Evolutionary conservation across 768 basidiomycete species (phyloP).

Genomic region (Leccinum disarticulatum): DNA sequence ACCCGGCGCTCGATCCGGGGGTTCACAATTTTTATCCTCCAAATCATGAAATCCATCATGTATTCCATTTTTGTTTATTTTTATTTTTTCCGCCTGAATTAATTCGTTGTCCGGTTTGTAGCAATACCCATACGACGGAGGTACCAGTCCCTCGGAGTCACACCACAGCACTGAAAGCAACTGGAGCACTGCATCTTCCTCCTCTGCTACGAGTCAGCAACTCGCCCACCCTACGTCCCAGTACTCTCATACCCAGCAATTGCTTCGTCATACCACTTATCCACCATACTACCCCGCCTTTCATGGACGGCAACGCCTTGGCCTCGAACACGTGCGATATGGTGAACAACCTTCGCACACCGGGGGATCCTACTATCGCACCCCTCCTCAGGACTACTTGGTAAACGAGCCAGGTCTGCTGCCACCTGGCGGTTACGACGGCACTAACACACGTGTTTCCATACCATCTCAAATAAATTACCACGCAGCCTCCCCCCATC

Average conservation of each 20-base stretch:
- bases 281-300: conserved; percentile 26
- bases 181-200: conserved; percentile 29
- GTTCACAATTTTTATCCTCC: conserved; percentile 7
- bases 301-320: conserved; percentile 21
- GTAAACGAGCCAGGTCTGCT: conserved; percentile 4
- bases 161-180: conserved; percentile 25
- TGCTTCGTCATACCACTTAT: conserved; percentile 1
- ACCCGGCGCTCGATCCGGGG: conserved; percentile 17
- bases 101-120: conserved; percentile 4
- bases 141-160: conserved; percentile 26
- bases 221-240: conserved; percentile 6
- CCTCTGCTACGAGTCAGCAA: conserved; percentile 21
- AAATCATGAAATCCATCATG: conserved; percentile 17
- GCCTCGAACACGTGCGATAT: conserved; percentile 22
- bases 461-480: conserved; percentile 8
- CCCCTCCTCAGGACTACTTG: conserved; percentile 12
- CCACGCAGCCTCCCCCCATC: conserved; percentile 10
- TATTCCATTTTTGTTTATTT: conserved; percentile 4
- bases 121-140: conserved; percentile 21
- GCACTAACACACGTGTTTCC: neutral
- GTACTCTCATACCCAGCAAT: conserved; percentile 8
- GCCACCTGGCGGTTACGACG: conserved; percentile 17
- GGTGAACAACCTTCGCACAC: conserved; percentile 13
- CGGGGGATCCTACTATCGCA: conserved; percentile 18
- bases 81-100: neutral